Percentiles rank a stretch among this genome's conserved stretches.
Conservation (phyloP, 2,329 filamentous ascomycete genomes). For the Aspergillus brunneoviolaceus region DNA sequence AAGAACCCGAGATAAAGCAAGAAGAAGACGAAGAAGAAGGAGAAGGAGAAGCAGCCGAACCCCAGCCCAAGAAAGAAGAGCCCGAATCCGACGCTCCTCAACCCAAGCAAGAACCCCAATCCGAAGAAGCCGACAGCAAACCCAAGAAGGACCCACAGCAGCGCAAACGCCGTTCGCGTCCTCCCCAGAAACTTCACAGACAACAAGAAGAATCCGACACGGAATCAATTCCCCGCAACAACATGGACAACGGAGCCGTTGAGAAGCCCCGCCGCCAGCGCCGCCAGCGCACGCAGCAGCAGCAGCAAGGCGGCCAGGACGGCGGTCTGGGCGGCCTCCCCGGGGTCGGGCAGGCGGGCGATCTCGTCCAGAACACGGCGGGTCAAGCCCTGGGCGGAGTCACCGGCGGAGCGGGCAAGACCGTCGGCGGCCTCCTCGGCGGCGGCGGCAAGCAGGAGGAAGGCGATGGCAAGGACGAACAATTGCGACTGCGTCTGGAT, state of each 20-base stretch:
- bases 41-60: too few relatives aligned
- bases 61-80: not conserved
- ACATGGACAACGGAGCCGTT: not conserved
- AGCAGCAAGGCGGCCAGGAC: not conserved
- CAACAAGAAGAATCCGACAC: not conserved
- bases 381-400: not conserved
- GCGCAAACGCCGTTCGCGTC: not conserved
- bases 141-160: not conserved
- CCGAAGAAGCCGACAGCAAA: not conserved
- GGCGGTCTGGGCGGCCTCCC: not conserved
- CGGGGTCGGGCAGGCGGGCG: not conserved
- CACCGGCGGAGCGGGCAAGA: not conserved
- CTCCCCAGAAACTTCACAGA: not conserved
- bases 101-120: not conserved
- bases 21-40: too few relatives aligned
- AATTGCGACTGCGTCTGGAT: constrained; percentile 65
- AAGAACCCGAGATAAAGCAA: too few relatives aligned
- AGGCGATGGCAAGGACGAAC: constrained; percentile 10
- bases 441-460: not conserved
- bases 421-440: not conserved
- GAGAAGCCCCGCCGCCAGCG: not conserved
- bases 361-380: not conserved
- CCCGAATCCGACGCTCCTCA: not conserved
- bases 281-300: not conserved
- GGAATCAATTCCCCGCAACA: not conserved